A percentile compares a stretch with the other conserved stretches of the same genome.
Conservation (phyloP, 1,139 yeast species). For the Pichia sp. region DNA sequence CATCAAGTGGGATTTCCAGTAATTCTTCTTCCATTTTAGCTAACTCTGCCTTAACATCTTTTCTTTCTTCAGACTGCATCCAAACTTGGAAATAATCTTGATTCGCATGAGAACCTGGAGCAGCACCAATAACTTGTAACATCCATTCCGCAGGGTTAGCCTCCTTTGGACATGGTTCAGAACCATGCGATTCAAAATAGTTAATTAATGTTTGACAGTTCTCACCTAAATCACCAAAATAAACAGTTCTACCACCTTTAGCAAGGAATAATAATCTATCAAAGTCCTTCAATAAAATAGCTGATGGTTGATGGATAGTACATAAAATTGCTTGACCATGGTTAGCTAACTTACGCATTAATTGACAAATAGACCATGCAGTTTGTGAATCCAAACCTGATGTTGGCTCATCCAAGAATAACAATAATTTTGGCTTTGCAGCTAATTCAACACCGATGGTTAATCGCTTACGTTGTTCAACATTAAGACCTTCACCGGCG, state of each 20-base stretch:
- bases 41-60: constrained; percentile 24
- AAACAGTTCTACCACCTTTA: constrained; percentile 59
- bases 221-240: constrained; percentile 63
- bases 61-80: constrained; percentile 35
- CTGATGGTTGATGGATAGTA: constrained; percentile 58
- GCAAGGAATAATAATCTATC: constrained; percentile 45
- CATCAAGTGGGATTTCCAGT: constrained; percentile 17
- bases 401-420: constrained; percentile 53
- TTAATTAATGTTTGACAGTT: constrained; percentile 41
- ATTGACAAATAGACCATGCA: constrained; percentile 50
- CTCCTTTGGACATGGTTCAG: constrained; percentile 37
- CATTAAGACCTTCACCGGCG: constrained; percentile 54
- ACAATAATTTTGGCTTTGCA: constrained; percentile 46
- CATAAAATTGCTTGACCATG: constrained; percentile 53
- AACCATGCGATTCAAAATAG: constrained; percentile 47
- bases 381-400: constrained; percentile 56
- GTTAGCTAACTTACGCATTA: constrained; percentile 44
- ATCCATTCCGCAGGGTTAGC: constrained; percentile 70
- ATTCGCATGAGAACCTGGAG: constrained; percentile 45
- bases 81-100: constrained; percentile 45
- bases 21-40: constrained; percentile 24
- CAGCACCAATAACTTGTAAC: constrained; percentile 59
- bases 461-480: constrained; percentile 59
- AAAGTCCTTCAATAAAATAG: constrained; percentile 47
- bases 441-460: constrained; percentile 60